A percentile compares a stretch with the other conserved stretches of the same genome.
Evolutionary conservation across 2,329 filamentous ascomycete species (phyloP).

Genomic region (Blastomyces silverae): DNA sequence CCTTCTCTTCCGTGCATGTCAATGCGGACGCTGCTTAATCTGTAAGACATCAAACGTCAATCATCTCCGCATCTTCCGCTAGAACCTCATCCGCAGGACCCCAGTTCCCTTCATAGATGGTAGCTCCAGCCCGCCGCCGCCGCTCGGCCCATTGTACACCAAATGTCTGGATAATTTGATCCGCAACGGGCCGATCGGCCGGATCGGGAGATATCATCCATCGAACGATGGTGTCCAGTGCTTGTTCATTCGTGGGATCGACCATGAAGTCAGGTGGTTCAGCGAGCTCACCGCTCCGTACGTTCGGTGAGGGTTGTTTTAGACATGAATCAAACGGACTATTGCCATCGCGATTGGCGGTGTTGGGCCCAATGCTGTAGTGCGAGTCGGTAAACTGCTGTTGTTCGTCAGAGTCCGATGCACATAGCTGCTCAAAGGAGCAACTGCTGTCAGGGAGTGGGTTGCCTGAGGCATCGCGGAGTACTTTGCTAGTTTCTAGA

Average conservation of each 20-base stretch:
- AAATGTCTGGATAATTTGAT: slow-evolving; percentile 64
- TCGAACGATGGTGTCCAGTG: slow-evolving; percentile 74
- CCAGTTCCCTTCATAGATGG: slow-evolving; percentile 93
- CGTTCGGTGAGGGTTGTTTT: slow-evolving; percentile 16
- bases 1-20: background rate
- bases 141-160: slow-evolving; percentile 73
- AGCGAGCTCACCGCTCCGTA: slow-evolving; percentile 52
- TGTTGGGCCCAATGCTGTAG: background rate
- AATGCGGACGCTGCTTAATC: slow-evolving; percentile 16
- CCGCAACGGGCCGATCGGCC: slow-evolving; percentile 62
- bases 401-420: slow-evolving; percentile 28
- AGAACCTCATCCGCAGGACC: slow-evolving; percentile 65
- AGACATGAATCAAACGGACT: slow-evolving; percentile 25
- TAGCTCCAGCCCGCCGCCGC: slow-evolving; percentile 78
- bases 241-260: slow-evolving; percentile 62
- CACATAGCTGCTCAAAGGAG: slow-evolving; percentile 41
- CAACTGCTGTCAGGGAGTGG: slow-evolving; percentile 47
- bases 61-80: slow-evolving; percentile 55
- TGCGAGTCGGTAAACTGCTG: slow-evolving; percentile 16
- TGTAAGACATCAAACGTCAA: slow-evolving; percentile 44
- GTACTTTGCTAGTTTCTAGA: slow-evolving; percentile 59
- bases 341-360: background rate
- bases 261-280: slow-evolving; percentile 83
- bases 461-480: slow-evolving; percentile 68
- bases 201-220: slow-evolving; percentile 83